Base-by-base conservation (phyloP, 768 basidiomycete species). In the Lanmaoa pseudosensibilis region DNA sequence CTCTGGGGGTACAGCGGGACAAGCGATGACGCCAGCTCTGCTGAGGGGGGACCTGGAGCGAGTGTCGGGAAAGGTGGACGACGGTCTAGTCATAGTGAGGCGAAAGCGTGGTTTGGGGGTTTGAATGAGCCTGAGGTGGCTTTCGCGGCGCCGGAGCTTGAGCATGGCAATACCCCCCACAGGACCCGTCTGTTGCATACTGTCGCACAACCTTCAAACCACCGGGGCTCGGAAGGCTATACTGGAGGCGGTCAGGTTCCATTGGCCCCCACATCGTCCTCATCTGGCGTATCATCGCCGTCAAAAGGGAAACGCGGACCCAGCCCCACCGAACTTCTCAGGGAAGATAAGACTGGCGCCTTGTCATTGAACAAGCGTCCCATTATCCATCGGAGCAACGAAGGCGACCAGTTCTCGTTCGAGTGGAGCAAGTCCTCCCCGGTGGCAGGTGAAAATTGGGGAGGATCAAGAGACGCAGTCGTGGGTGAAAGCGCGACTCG, bases 311-410 rank as follows among this genome's bases (percentile, higher is more conserved):
- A 90, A 70, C 80, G 89, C 21, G 80, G 80, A 2, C 83, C 85
- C 33, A 89, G 87, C 61, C 88, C 89, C 39, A 87, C 86, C 12
- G 88, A 90, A 71, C 72, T 87, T 51, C 70, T 75, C 53, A 85
- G 80, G 67, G 83, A 88, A 71, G 83, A 82, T 53, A 80, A 75
- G 62, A 77, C 75, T 40, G 87, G 86, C 4, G 82, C 80, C 34
- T 68, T 79, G 50, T 73, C 80, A 52, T 73, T 83, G 54, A 78
- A 81, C 30, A 90, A 90, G 70, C 79, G 87, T 38, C 87, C 86
- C 34, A 90, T 86, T 58, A 74, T 86, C 56, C 85, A 87, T 65
- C 75, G 80, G 15, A 52, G 51, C 38, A 57, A 60, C 4, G 62
- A 62, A n/a, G 58, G 41, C 10, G 47, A 40, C 6, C 46, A 40